Evolutionary conservation across 176 grass and related monocot species (phyloP).

Genomic region (Bonia amplexicaulis): DNA sequence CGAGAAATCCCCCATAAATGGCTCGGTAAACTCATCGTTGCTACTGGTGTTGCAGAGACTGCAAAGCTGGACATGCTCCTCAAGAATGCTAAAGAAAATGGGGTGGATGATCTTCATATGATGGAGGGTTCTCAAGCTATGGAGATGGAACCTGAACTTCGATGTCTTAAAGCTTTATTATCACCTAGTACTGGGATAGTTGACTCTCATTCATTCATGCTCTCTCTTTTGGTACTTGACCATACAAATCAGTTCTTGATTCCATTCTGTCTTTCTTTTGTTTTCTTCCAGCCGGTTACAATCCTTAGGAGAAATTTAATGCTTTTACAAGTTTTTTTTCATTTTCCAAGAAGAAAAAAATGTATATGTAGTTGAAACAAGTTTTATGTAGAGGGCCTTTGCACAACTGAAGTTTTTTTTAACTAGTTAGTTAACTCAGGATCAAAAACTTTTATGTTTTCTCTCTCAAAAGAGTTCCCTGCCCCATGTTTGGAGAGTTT

Average conservation of each 20-base stretch:
- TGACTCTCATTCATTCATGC: constrained; percentile 87
- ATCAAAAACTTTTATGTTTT: neutral
- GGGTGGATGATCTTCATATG: constrained; percentile 74
- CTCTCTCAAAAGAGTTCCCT: neutral
- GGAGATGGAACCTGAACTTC: constrained; percentile 84
- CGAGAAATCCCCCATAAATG: constrained; percentile 68
- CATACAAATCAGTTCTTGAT: neutral
- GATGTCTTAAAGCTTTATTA: constrained; percentile 69
- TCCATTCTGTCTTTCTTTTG: neutral
- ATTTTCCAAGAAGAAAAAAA: neutral
- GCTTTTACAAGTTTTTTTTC: neutral
- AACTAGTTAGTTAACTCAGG: neutral
- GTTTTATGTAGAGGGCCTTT: neutral
- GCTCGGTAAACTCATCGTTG: constrained; percentile 86
- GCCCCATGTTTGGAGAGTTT: neutral
- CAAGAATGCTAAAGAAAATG: constrained; percentile 52
- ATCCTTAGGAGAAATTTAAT: neutral
- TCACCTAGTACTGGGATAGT: constrained; percentile 88
- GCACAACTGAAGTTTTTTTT: neutral
- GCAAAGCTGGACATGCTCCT: constrained; percentile 66
- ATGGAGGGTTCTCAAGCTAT: constrained; percentile 67
- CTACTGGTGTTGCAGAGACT: constrained; percentile 62
- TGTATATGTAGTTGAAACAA: neutral
- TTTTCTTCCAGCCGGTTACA: neutral
- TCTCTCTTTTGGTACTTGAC: constrained; percentile 77